Base-by-base conservation (phyloP, 164 flowering plant species). In the Annona cherimola region DNA sequence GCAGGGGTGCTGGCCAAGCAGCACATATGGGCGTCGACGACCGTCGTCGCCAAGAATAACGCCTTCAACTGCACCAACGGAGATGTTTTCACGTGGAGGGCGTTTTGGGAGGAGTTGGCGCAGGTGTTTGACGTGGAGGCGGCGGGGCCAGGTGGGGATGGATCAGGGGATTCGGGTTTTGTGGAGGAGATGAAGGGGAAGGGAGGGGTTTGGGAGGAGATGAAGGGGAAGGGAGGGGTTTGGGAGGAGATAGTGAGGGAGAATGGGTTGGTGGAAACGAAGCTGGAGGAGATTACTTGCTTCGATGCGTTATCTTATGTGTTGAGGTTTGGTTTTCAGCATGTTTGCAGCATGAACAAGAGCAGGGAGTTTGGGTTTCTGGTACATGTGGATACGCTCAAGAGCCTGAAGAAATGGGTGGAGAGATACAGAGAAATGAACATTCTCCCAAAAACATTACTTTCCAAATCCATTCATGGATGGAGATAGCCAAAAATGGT, bases 41-140 rank as follows among this genome's bases (percentile, higher is more conserved):
- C 80, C 1, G 66, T 61, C 0, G 40, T n/a, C 6, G 82, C 81
- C 4, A 81, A 75, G 78, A 83, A 83, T 70, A 73, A 80, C 14
- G 82, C 83, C 1, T 83, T 77, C n/a, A 81, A 79, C 65, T 77
- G 80, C 73, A 75, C 79, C 0, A 77, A 81, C 26, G 86, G 86
- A 0, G 82, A 81, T 61, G 77, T 79, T 19, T 81, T 79, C 18
- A 75, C 76, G 5, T 79, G 83, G 83, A 81, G 77, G 73, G 61
- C 42, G 2, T 59, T 73, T 3, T 73, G 79, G 73, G 42, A 11
- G 26, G 70, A 69, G 44, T 7, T 73, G n/a, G 45, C 71, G 5
- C 64, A 77, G 18, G 39, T 61, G 3, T 63, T 77, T 16, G 70
- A 43, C 2, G 73, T 77, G 42, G 73, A 73, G 42, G 42, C 44